Base-by-base conservation (phyloP, 2,329 filamentous ascomycete genomes). In the Orbilia brochopaga region DNA sequence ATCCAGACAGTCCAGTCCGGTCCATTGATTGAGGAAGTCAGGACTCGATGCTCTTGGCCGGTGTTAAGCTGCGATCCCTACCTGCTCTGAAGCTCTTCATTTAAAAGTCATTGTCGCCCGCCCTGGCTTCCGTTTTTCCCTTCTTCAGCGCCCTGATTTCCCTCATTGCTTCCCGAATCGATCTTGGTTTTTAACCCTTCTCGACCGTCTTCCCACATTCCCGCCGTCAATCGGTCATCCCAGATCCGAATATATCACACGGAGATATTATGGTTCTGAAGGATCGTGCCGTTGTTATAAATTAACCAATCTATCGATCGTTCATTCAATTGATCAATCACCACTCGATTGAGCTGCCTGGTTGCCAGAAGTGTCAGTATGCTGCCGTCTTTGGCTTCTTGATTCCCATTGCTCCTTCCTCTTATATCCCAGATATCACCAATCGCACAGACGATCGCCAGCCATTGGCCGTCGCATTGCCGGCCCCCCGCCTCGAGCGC, bases 401-500 rank as follows among this genome's bases (percentile, higher is more conserved):
- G 19, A 56, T 44, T n/a, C 35, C 24, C 24, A 23, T 35, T 23
- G 24, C 56, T 59, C 35, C 40, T 30, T 46, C 37, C 55, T 30
- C 46, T 19, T 23, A 53, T 51, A 15, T 35, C 11, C 40, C 13
- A 24, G 32, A 21, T 21, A 53, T 32, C 46, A 30, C 21, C 27
- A n/a, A 19, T 51, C 58, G 30, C 32, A 42, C 48, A 46, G 40
- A 11, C 48, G 48, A 63, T 54, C 44, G 15, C 44, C 48, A 37
- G 66, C 59, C 54, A 70, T 70, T 70, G 66, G 56, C 53, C 40
- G 13, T 61, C 58, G 27, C 46, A 7, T 19, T 63, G 61, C 42
- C 21, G 30, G 11, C 44, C 59, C 44, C 59, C 46, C 27, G 27
- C 27, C 27, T 32, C 27, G 27, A 32, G 27, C 27, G 8, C 27